Evolutionary conservation across 1,284 basidiomycete genomes (phyloP), one percentile per base, ranked within the genome.

Genomic region (Microstroma glucosiphilum): DNA sequence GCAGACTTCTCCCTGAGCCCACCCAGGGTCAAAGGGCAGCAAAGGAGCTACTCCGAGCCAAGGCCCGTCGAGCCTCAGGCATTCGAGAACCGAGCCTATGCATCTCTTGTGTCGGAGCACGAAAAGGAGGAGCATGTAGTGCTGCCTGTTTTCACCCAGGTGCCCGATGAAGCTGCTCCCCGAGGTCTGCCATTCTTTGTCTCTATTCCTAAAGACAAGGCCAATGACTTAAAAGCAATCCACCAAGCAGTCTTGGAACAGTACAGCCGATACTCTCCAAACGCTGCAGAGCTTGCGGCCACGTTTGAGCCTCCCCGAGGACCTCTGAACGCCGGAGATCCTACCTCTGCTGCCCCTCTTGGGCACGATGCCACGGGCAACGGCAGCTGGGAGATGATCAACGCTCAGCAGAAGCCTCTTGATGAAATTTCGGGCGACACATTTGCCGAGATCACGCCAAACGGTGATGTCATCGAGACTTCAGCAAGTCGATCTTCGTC

Each of bases 171-270:
- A 17, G 57, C 30, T 21, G 69, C 70, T 11, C 60, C 66, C 2
- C 57, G 67, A 2, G 77, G 77, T 46, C 58, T 75, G 51, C 77
- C 77, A 8, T 76, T 79, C 69, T 74, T 79, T 56, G 69, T 77
- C 25, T 61, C 70, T 6, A 55, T 79, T 12, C 69, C 71, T 0
- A 61, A 66, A 12, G 60, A 61, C 17, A 58, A 70, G 41, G 42
- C 68, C 30, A 67, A 69, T 55, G 66, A 76, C 51, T 48, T 56
- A 11, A 61, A 66, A 19, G 65, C 58, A 2, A 61, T 76, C 21
- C 61, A 65, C 23, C 65, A 62, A 13, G 69, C 59, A 2, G 68
- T 79, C 0, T 15, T 64, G 17, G 56, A 62, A 13, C 67, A 73
- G 30, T 76, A 70, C 41, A 40, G 51, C 41, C 68, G 69, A 21